Evolutionary conservation across 129 eudicot species (phyloP), one percentile per base, ranked within the genome.

Genomic region (Artemisia argyi): DNA sequence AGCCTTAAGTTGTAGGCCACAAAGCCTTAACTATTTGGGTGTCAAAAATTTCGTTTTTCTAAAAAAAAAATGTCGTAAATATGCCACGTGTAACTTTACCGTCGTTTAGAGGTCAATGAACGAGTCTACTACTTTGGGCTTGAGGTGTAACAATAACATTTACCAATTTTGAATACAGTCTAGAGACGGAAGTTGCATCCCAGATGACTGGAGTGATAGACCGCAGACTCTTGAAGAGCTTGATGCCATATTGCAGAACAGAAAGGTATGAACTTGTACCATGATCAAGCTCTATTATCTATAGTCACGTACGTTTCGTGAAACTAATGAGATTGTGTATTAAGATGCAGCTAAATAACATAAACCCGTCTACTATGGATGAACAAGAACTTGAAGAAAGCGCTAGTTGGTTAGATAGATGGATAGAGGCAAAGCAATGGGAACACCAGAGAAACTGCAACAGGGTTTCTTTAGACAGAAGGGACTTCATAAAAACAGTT

Each of bases 161-260:
- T 54, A 19, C 7, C 53, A 69, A 63, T 73, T 26, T 35, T 65
- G 18, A 24, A 51, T 12, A 56, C 87, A 93, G 98, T 84, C 96
- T 3, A 80, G 83, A 80, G 91, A 90, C 8, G 93, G 85, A 59
- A 79, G 84, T 44, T 65, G 85, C 69, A 65, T 83, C 20, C 79
- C 56, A 13, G 90, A 85, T n/a, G 79, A 88, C 57, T 87, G 87
- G 84, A 85, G 84, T 60, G 91, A 85, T 2, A 60, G 82, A 62
- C 88, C 92, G 39, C 83, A 73, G 20, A 79, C 92, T 17, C 87
- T 93, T 51, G 89, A 89, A 69, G 96, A 90, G 71, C 91, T 89
- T 12, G 96, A 89, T 30, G 87, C 89, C 12, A 80, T 82, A 20
- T 61, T 87, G 64, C 83, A 84, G 51, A 83, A 79, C 54, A 79